Evolutionary conservation across 352 stramenopile genomes (phyloP).

Genomic region (Globisporangium irregulare): DNA sequence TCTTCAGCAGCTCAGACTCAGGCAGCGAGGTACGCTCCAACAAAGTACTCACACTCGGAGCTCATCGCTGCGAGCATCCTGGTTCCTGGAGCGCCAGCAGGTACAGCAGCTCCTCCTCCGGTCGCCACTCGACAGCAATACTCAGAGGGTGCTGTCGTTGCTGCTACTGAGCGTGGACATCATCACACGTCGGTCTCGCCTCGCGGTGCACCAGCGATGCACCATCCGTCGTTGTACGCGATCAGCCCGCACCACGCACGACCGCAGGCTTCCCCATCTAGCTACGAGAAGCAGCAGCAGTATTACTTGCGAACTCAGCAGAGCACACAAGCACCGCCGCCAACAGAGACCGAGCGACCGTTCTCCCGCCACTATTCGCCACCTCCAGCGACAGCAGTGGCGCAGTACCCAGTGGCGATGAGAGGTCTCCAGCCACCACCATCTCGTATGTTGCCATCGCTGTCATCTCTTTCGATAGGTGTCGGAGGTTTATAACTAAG

Average conservation of each 20-base stretch:
- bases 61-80: conserved; percentile 14
- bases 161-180: not conserved
- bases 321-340: not conserved
- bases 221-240: conserved; percentile 12
- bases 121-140: not conserved
- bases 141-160: not conserved
- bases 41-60: conserved; percentile 17
- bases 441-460: conserved; percentile 5
- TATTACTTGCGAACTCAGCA: conserved; percentile 4
- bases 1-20: not conserved
- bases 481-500: no score
- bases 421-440: not conserved
- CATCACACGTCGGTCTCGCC: conserved; percentile 10
- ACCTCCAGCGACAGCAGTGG: not conserved
- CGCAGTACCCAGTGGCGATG: not conserved
- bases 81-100: not conserved
- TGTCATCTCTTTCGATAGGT: not conserved
- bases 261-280: not conserved
- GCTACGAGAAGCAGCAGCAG: not conserved
- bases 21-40: not conserved
- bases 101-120: not conserved
- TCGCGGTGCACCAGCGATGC: conserved; percentile 7
- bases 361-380: not conserved
- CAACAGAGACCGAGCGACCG: not conserved
- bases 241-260: conserved; percentile 18